A percentile compares a stretch with the other conserved stretches of the same genome.
Conservation (phyloP, 2,329 filamentous ascomycete species). For the Colletotrichum eremochloae region DNA sequence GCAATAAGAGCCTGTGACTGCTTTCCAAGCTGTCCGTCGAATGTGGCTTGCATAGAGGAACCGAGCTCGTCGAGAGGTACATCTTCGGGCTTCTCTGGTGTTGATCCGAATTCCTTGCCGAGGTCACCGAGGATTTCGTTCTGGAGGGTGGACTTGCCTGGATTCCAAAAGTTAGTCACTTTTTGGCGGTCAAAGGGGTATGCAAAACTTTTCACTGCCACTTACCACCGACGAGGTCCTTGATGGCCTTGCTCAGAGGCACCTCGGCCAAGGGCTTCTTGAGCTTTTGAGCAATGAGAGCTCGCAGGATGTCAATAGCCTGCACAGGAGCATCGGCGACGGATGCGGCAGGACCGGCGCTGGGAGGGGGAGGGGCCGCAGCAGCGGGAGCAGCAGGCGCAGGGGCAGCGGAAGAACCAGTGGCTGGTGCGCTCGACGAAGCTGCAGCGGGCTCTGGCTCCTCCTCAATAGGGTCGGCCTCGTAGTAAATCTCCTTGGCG, state of each 20-base stretch:
- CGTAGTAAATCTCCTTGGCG: conserved; percentile 99
- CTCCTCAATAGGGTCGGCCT: conserved; percentile 94
- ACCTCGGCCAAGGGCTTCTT: conserved; percentile 94
- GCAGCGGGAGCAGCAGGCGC: conserved; percentile 69
- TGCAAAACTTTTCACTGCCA: conserved; percentile 42
- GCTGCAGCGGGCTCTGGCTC: conserved; percentile 76
- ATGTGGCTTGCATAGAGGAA: conserved; percentile 97
- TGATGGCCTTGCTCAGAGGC: conserved; percentile 95
- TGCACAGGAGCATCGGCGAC: conserved; percentile 89
- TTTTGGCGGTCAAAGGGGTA: background rate
- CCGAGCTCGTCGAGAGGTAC: conserved; percentile 95
- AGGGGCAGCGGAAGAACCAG: conserved; percentile 49
- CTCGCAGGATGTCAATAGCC: conserved; percentile 89
- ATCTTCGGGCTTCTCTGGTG: conserved; percentile 98
- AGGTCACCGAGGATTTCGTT: conserved; percentile 98
- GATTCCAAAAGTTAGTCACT: conserved; percentile 2
- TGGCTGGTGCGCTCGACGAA: conserved; percentile 61
- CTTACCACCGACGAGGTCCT: conserved; percentile 96
- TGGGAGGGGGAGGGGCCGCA: conserved; percentile 72
- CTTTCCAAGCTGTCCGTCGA: conserved; percentile 98
- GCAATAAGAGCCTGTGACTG: conserved; percentile 94
- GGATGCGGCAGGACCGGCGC: conserved; percentile 87
- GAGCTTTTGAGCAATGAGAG: conserved; percentile 94
- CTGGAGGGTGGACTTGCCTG: conserved; percentile 97
- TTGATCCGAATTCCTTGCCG: conserved; percentile 98